Base-by-base conservation (phyloP, 2,329 filamentous ascomycete species). In the Grosmannia huntii region DNA sequence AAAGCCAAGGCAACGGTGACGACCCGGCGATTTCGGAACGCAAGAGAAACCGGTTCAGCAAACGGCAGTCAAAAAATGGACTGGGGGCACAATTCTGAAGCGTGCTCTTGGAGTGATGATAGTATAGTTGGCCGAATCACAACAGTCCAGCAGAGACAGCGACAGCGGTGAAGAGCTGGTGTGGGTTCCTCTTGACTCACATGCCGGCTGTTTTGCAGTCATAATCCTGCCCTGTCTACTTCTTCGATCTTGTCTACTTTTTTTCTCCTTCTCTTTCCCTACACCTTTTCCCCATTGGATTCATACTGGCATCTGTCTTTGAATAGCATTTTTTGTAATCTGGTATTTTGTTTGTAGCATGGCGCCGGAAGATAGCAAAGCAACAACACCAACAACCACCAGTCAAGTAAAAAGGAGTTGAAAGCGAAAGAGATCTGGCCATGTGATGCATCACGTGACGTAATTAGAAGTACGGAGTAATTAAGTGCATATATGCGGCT, bases 51-150 rank as follows among this genome's bases (percentile, higher is more conserved):
- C 77, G 84, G 54, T 97, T 96, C 72, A 96, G 90, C 73, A 94
- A 94, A 73, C 80, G 92, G 64, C 90, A 96, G 72, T 95, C 89
- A 19, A 95, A 95, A 73, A 96, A 90, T 70, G 91, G 92, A n/a
- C 80, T 96, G 54, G 90, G 90, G 31, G 87, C 91, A 54, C 87
- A 89, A 55, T 96, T 96, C 68, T 95, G 33, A 44, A 19, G 25
- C 10, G 2, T 49, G 21, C 21, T 33, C 27, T n/a, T 19, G 25
- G 25, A 31, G 25, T 51, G 49, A 51, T 16, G 49, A 27, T 14
- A 27, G 21, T 27, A 50, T 46, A 46, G 44, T 46, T 23, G 16
- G 46, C 46, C 16, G 46, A 49, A n/a, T 19, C 41, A 44, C 46
- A 19, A 11, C 21, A 25, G 23, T 49, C 21, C 46, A 25, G 21